Base-by-base conservation (phyloP, 345 rosid species). In the Anastatica hierochuntica region DNA sequence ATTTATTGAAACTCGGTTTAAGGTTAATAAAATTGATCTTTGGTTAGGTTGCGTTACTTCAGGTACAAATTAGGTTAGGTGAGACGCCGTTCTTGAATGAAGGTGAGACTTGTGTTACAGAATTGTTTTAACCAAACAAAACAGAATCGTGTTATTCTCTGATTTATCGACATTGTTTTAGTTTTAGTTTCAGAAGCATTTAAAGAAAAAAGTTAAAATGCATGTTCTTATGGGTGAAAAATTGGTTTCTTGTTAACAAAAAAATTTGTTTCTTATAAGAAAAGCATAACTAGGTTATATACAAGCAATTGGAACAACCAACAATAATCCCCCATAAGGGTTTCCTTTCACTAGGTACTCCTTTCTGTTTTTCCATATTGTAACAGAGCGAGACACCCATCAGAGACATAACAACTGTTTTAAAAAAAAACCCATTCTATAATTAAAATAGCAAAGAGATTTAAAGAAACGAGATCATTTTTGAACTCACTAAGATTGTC, bases 391-490 rank as follows among this genome's bases (percentile, higher is more conserved):
- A 50, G 57, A 80, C 85, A n/a, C 97, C 95, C 95, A 85, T 82
- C 78, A 82, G 54, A 20, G 95, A 82, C 97, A 88, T 88, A 29
- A 85, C 64, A 44, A 88, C 95, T 10, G 95, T 88, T 89, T 88
- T 84, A 74, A 70, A 45, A 20, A 14, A 14, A 11, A 21, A 14
- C 36, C 19, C 3, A 33, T 31, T 24, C n/a, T n/a, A n/a, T n/a
- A n/a, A 9, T 35, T n/a, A 29, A 15, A 41, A 31, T 21, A 14
- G 10, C 23, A 47, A 34, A 36, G 10, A 27, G 7, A 20, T 11
- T 21, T 21, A 10, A 40, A 3, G 24, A 21, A 31, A 16, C 12
- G 11, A 31, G 11, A 12, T 17, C 16, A 16, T 19, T 2, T 10
- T 11, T 12, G n/a, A 46, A 10, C 24, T 2, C 16, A 49, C 53